Evolutionary conservation across 2,329 filamentous ascomycete genomes (phyloP), one percentile per base, ranked within the genome.

Genomic region (Plenodomus tracheiphilus): DNA sequence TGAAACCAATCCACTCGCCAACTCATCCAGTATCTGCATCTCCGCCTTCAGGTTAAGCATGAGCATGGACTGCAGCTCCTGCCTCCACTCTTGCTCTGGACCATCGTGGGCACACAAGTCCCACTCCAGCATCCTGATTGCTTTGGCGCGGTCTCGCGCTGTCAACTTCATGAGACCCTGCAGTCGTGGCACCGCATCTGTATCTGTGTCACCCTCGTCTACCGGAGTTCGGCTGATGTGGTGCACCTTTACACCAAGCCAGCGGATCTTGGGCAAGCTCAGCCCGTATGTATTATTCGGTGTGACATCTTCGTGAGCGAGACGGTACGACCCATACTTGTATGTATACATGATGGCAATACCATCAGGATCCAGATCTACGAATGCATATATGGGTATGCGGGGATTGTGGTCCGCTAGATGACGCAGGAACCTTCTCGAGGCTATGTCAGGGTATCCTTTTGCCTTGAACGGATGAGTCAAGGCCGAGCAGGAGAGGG

Each of bases 321-420:
- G 74, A 7, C 77, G 76, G 13, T 74, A 75, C n/a, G 87, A 89
- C 6, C 88, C 87, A 52, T 85, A 75, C 54, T 85, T 87, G 74
- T 92, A 94, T 15, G 85, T 90, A 4, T 81, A 81, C 56, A 90
- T 75, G 35, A 95, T 94, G 2, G 81, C 81, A 21, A 93, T 71
- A 0, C 90, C 89, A 54, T 93, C 83, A 0, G 89, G 88, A 58
- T 94, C 89, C 50, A 83, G 89, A 61, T 95, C 90, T 1, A 89
- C 80, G 0, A 94, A 74, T 0, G 79, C 82, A 43, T 83, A 79
- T 6, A 89, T 81, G 2, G 83, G 81, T 13, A 75, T 71, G 7
- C 69, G 56, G 11, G 66, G 59, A 11, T 47, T 56, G 4, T 58
- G 44, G 25, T 80, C 17, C 73, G 74, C 8, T 68, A 69, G 0